phyloP scores from a whole-genome alignment of 1,139 yeast species.

The Yamadazyma friedrichii region DNA sequence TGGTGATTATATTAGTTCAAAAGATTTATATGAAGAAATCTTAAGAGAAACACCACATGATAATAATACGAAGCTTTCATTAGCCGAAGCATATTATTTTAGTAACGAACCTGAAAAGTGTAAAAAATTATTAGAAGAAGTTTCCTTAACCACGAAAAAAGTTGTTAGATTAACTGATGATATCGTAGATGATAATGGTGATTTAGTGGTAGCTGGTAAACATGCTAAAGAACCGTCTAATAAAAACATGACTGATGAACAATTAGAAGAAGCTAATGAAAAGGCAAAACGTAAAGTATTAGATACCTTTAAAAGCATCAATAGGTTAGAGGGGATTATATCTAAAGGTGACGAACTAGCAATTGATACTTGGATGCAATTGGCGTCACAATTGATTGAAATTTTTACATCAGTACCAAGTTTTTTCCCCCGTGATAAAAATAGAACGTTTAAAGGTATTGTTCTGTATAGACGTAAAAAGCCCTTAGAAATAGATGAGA shows the following conservation, averaged over 20 bases:
- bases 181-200: constrained; percentile 12
- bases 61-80: constrained; percentile 68
- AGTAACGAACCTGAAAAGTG: constrained; percentile 69
- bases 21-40: constrained; percentile 57
- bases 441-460: constrained; percentile 66
- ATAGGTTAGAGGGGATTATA: constrained; percentile 55
- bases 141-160: constrained; percentile 17
- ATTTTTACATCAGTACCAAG: constrained; percentile 73
- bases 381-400: constrained; percentile 80
- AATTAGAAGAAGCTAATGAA: constrained; percentile 57
- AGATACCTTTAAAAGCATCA: constrained; percentile 64
- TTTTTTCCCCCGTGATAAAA: constrained; percentile 76
- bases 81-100: constrained; percentile 79
- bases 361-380: constrained; percentile 76
- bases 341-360: constrained; percentile 59
- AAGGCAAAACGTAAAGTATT: constrained; percentile 59
- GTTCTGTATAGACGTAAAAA: constrained; percentile 60
- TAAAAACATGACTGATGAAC: constrained; percentile 46
- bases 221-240: constrained; percentile 14
- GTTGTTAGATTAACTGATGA: constrained; percentile 6
- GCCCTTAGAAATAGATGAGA: constrained; percentile 66
- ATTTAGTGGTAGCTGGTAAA: constrained; percentile 26
- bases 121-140: constrained; percentile 54
- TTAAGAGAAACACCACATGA: constrained; percentile 60
- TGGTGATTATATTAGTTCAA: constrained; percentile 70